Conservation (phyloP, 139 green algal genomes). For the Chlorella sp. region DNA sequence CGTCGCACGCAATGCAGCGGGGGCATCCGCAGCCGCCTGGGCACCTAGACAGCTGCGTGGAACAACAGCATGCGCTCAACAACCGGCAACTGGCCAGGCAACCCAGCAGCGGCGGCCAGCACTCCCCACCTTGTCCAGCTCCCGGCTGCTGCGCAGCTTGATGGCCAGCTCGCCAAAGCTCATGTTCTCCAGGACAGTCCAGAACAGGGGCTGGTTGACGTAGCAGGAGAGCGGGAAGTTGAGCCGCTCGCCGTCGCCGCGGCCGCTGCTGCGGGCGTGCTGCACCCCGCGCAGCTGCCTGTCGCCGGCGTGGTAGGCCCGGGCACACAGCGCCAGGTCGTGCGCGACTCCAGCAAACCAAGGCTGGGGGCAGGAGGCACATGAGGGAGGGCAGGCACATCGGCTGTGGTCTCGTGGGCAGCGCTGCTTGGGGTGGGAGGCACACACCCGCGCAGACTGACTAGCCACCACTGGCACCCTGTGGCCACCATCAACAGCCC, state of each 20-base stretch:
- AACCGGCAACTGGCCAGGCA: not conserved
- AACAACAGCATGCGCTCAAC: not conserved
- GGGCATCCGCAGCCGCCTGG: too few species aligned
- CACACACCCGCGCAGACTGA: too few species aligned
- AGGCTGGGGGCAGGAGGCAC: not conserved
- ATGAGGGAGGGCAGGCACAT: too few species aligned
- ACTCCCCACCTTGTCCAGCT: not conserved
- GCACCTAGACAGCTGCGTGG: too few species aligned
- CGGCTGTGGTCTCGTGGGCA: too few species aligned
- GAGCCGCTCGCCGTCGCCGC: not conserved
- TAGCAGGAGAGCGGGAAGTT: constrained; percentile 20
- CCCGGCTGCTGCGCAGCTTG: not conserved
- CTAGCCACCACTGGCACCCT: too few species aligned
- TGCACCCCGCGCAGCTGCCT: not conserved
- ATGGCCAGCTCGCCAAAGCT: not conserved
- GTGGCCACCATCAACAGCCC: too few species aligned
- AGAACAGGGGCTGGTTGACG: not conserved
- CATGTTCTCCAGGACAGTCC: not conserved
- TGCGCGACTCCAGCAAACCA: constrained; percentile 19
- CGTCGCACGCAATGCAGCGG: too few species aligned
- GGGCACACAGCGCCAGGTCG: constrained; percentile 4
- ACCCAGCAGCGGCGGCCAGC: not conserved
- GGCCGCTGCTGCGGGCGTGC: not conserved
- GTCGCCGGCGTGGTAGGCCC: not conserved
- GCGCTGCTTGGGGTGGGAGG: too few species aligned